These are phyloP conservation scores for Cavenderia fasciculata DNA, from an alignment of 78 protist species.

Conservation along the genomic window DNA sequence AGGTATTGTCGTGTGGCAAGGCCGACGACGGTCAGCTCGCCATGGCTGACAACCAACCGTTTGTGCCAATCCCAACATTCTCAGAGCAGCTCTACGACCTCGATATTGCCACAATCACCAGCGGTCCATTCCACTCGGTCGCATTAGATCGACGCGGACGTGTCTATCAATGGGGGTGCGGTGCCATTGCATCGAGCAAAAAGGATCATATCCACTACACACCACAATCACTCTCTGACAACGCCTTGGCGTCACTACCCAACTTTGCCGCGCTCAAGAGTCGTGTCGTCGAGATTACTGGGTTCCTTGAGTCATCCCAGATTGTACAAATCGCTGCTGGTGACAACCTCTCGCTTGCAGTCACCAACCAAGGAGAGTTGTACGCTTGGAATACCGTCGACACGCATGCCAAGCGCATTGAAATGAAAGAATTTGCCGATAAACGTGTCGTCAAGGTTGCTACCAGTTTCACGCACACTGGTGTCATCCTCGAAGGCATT, in stretches of 20 bases:
- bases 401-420: neutral
- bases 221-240: too few species aligned
- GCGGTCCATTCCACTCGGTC: slow-evolving; percentile 35
- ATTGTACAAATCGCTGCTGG: slow-evolving; percentile 27
- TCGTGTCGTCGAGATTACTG: neutral
- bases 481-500: neutral
- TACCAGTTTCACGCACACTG: slow-evolving; percentile 17
- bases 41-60: neutral
- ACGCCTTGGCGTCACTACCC: too few species aligned
- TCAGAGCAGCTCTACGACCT: neutral
- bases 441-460: neutral
- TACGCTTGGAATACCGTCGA: slow-evolving; percentile 16
- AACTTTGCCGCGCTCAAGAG: too few species aligned
- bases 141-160: neutral
- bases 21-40: slow-evolving; percentile 52
- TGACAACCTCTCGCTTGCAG: slow-evolving; percentile 26
- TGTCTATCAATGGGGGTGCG: slow-evolving; percentile 62
- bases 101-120: neutral
- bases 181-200: neutral
- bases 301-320: neutral
- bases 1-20: slow-evolving; percentile 42
- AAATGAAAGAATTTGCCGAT: neutral
- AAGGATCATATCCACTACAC: slow-evolving; percentile 15
- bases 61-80: neutral
- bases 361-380: slow-evolving; percentile 15